These are phyloP conservation scores for Rhynchosporium graminicola DNA, from an alignment of 2,329 filamentous ascomycete genomes.

Conservation along the genomic window DNA sequence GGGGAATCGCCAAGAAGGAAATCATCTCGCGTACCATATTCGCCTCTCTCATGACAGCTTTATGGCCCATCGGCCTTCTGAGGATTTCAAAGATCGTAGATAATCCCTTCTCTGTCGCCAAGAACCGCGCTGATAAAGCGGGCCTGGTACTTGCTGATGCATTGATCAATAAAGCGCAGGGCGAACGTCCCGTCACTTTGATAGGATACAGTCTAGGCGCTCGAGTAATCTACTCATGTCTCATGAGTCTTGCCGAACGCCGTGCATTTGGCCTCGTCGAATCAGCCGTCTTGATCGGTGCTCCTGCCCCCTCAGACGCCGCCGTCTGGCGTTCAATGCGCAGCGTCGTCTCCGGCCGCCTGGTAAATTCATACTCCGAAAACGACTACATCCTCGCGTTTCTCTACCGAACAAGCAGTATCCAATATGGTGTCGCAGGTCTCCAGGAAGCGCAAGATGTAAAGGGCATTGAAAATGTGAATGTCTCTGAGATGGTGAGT, in stretches of 20 bases:
- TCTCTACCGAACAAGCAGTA: conserved; percentile 79
- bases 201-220: conserved; percentile 83
- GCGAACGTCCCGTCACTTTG: conserved; percentile 77
- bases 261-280: conserved; percentile 83
- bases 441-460: conserved; percentile 72
- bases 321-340: conserved; percentile 76
- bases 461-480: conserved; percentile 62
- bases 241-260: conserved; percentile 73
- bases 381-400: conserved; percentile 89
- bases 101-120: conserved; percentile 79
- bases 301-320: conserved; percentile 71
- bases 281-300: conserved; percentile 78
- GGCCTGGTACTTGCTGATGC: conserved; percentile 80
- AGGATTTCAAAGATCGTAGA: conserved; percentile 70
- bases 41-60: conserved; percentile 64
- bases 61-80: conserved; percentile 69
- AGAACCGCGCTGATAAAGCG: conserved; percentile 76
- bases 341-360: conserved; percentile 74
- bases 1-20: conserved; percentile 68
- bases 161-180: conserved; percentile 77
- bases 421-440: conserved; percentile 82
- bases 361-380: conserved; percentile 86
- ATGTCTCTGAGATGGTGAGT: conserved; percentile 62
- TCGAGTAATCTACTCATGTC: conserved; percentile 78
- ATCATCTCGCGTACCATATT: conserved; percentile 65